Evolutionary conservation across 1,284 basidiomycete genomes (phyloP), one percentile per base, ranked within the genome.

Genomic region (Anthracocystis setariae): DNA sequence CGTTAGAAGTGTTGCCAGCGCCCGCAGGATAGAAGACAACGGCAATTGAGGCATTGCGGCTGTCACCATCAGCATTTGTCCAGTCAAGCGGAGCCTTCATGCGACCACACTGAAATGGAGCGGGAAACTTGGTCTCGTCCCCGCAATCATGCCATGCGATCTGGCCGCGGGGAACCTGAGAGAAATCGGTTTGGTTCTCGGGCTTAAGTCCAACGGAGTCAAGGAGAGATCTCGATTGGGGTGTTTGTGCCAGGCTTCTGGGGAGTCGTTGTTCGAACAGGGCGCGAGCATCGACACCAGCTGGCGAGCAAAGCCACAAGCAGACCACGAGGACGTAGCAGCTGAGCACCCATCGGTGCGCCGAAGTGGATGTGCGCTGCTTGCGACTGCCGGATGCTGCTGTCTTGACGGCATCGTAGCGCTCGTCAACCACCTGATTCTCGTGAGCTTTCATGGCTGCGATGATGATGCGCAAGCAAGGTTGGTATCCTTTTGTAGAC

Each of bases 1-100:
- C 33, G 47, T 59, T 56, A 23, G 61, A 46, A 20, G 73, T 74
- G 27, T 60, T 50, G 17, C 70, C 69, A 0, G 61, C 73, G n/a
- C 75, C 73, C 7, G 75, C 75, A 8, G 68, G 63, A 53, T 65
- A 77, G 46, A 59, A 61, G 58, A 75, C 58, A 48, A 77, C 66
- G 39, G 69, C 68, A 32, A 77, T 54, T 9, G 59, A 64, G 15
- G 75, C 73, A 38, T 64, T 73, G 10, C 75, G 68, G 39, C 25
- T 46, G 55, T 74, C 74, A 2, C 43, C 39, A 29, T 67, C 46
- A 23, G 50, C 46, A 18, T 76, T 74, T 60, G 62, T 63, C 57
- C 70, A 70, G 44, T 77, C 69, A 43, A 77, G 65, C 0, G 75
- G 75, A 1, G 75, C 68, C 37, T 65, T 62, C 64, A 77, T 64